phyloP scores from a whole-genome alignment of 257 asterid genomes.

The Primulina huaijiensis region DNA sequence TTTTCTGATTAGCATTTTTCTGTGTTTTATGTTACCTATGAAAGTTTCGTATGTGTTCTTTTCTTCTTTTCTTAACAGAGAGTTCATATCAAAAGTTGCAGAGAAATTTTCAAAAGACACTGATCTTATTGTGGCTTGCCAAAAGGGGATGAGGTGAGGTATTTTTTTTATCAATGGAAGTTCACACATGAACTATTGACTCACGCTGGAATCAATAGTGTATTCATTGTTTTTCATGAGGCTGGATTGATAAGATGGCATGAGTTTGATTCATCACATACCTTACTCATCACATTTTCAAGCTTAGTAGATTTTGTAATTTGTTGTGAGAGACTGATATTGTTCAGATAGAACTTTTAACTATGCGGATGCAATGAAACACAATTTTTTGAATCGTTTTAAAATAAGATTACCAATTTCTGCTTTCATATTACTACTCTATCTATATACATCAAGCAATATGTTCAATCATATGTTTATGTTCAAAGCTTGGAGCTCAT shows the following conservation, averaged over 20 bases:
- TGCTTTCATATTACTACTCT: too few species aligned
- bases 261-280: neutral
- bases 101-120: slow-evolving; percentile 76
- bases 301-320: neutral
- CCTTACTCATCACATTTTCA: neutral
- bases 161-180: slow-evolving; percentile 26
- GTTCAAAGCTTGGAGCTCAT: neutral
- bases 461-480: neutral
- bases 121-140: slow-evolving; percentile 89
- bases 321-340: neutral
- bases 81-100: slow-evolving; percentile 60
- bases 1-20: slow-evolving; percentile 3
- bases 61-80: slow-evolving; percentile 41
- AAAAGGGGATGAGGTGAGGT: slow-evolving; percentile 90
- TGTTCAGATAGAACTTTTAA: neutral
- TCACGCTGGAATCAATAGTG: neutral
- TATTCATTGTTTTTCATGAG: neutral
- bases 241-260: neutral
- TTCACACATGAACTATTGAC: slow-evolving; percentile 3
- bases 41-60: slow-evolving; percentile 14
- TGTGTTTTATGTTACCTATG: slow-evolving; percentile 8
- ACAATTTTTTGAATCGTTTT: too few species aligned
- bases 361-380: neutral
- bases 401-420: neutral
- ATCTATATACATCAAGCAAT: neutral